Evolutionary conservation across 2,329 filamentous ascomycete genomes (phyloP).

Genomic region (Pseudogymnoascus sp.): DNA sequence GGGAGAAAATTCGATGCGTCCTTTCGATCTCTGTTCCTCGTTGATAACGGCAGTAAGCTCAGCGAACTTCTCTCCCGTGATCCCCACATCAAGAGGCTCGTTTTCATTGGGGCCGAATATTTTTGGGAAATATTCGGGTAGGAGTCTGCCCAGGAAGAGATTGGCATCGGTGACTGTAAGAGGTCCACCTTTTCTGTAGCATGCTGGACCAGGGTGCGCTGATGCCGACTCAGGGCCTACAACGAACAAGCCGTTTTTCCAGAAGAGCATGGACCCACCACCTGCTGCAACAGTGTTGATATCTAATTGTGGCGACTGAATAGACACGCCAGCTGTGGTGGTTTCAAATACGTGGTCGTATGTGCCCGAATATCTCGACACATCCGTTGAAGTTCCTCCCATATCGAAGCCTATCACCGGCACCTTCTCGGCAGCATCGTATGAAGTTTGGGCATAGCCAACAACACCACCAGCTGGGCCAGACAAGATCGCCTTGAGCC

Average conservation of each 20-base stretch:
- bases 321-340: conserved; percentile 68
- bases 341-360: conserved; percentile 70
- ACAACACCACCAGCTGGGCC: conserved; percentile 62
- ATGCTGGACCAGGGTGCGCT: conserved; percentile 86
- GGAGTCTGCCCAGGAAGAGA: conserved; percentile 68
- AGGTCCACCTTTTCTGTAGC: conserved; percentile 82
- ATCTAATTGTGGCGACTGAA: conserved; percentile 71
- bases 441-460: conserved; percentile 56
- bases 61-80: conserved; percentile 65
- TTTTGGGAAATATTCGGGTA: conserved; percentile 86
- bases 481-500: conserved; percentile 55
- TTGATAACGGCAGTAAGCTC: conserved; percentile 72
- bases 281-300: conserved; percentile 56
- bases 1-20: conserved; percentile 56
- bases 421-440: conserved; percentile 53
- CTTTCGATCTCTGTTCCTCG: conserved; percentile 46
- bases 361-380: conserved; percentile 56
- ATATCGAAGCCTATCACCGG: conserved; percentile 67
- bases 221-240: conserved; percentile 55
- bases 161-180: conserved; percentile 90
- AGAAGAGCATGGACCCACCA: conserved; percentile 49
- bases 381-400: conserved; percentile 59
- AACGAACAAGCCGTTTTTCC: conserved; percentile 61
- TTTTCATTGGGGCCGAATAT: conserved; percentile 89
- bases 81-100: conserved; percentile 65